Evolutionary conservation across 1,139 yeast species (phyloP).

Genomic region (Blastobotrys malaysiensis): DNA sequence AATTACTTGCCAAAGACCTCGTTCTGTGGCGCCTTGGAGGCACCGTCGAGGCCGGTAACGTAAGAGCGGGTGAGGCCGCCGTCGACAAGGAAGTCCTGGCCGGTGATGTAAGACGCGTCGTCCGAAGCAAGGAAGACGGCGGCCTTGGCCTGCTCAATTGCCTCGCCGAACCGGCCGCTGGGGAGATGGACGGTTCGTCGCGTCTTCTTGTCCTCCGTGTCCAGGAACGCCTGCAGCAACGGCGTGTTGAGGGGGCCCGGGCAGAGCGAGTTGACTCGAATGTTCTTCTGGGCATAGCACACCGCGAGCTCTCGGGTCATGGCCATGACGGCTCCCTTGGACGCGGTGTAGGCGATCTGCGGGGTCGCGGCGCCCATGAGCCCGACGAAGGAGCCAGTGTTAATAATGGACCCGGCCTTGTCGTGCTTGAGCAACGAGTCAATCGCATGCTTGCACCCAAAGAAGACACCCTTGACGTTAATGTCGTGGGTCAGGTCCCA

Average conservation of each 20-base stretch:
- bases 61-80: slow-evolving; percentile 53
- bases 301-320: slow-evolving; percentile 63
- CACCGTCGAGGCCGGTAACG: slow-evolving; percentile 27
- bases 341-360: slow-evolving; percentile 38
- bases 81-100: slow-evolving; percentile 76
- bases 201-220: slow-evolving; percentile 34
- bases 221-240: slow-evolving; percentile 51
- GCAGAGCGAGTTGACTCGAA: slow-evolving; percentile 67
- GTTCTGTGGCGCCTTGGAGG: slow-evolving; percentile 29
- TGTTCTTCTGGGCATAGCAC: slow-evolving; percentile 57
- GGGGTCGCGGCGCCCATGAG: slow-evolving; percentile 40
- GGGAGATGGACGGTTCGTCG: slow-evolving; percentile 53
- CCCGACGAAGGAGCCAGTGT: slow-evolving; percentile 60
- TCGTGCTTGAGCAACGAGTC: slow-evolving; percentile 44
- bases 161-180: slow-evolving; percentile 45
- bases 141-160: slow-evolving; percentile 79
- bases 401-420: slow-evolving; percentile 51
- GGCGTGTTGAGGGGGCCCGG: slow-evolving; percentile 55
- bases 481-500: slow-evolving; percentile 49
- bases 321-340: slow-evolving; percentile 39
- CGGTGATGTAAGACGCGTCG: slow-evolving; percentile 78
- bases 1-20: slow-evolving; percentile 28
- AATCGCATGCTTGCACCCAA: slow-evolving; percentile 51
- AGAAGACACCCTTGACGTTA: slow-evolving; percentile 53
- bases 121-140: slow-evolving; percentile 73